Evolutionary conservation across 2,329 filamentous ascomycete species (phyloP), one percentile per base, ranked within the genome.

Genomic region (Scytalidium sp.): DNA sequence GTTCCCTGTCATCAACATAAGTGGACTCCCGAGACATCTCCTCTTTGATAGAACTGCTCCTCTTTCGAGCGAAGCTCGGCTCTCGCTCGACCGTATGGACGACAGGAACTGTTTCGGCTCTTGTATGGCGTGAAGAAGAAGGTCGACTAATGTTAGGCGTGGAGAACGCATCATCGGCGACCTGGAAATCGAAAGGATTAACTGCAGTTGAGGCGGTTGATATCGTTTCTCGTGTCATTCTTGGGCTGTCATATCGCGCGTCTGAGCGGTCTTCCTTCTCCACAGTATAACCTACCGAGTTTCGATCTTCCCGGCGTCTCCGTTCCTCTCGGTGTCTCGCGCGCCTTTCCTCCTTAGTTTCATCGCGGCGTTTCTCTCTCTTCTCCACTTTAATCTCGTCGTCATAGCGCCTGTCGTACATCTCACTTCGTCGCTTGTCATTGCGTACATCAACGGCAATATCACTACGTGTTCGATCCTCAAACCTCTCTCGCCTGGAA

Each of bases 171-270:
- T 78, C 73, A 52, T 78, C 70, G 40, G 71, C 56, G 52, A 83
- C 76, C 63, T 79, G 80, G 60, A 72, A 84, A 61, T 81, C 73
- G 62, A 84, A 84, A 17, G 80, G 79, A 64, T 85, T 76, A 60
- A 79, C 63, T 45, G 64, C 59, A n/a, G 62, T 58, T 47, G 43
- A 22, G 13, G 54, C 52, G 25, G 49, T 51, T 27, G 57, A 56
- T 51, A 55, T 60, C 39, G 51, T 57, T 51, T 58, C 66, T 56
- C 56, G 68, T 59, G 51, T 65, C 41, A 55, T 60, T 50, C 49
- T 47, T 25, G 49, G 46, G n/a, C 45, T 41, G 15, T 49, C 49
- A 20, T 43, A 47, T 32, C 29, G 43, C 25, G 53, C 52, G 41
- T 55, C 51, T 8, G 46, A 27, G 29, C 45, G 47, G 15, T 54